Conservation (phyloP, 179 eudicot species). For the Sideroxylon spinosum region DNA sequence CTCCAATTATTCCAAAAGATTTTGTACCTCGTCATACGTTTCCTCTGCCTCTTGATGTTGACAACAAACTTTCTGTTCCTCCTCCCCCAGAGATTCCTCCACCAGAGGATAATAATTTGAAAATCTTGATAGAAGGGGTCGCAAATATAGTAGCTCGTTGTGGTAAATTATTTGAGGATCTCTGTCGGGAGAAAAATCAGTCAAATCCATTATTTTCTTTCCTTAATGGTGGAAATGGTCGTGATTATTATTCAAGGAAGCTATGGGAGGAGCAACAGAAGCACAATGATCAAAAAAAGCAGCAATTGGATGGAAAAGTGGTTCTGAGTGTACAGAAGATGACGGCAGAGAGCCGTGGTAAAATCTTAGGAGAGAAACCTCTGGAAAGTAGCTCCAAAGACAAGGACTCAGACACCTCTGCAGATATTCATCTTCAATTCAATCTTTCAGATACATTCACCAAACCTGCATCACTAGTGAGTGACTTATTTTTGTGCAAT, state of each 20-base stretch:
- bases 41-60: conserved; percentile 49
- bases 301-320: conserved; percentile 42
- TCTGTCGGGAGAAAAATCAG: conserved; percentile 78
- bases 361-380: conserved; percentile 80
- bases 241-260: conserved; percentile 76
- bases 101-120: conserved; percentile 70
- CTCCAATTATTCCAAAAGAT: conserved; percentile 71
- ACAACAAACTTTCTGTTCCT: conserved; percentile 26
- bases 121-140: conserved; percentile 80
- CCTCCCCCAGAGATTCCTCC: conserved; percentile 76
- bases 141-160: conserved; percentile 89
- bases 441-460: conserved; percentile 78
- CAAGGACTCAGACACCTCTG: conserved; percentile 31
- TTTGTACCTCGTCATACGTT: conserved; percentile 73
- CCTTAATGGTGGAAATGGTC: conserved; percentile 80
- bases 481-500: conserved; percentile 27
- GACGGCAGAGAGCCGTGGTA: conserved; percentile 91
- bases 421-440: conserved; percentile 42
- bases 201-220: conserved; percentile 76
- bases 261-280: conserved; percentile 95
- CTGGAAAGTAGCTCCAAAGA: conserved; percentile 59
- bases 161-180: conserved; percentile 90
- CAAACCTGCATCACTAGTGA: conserved; percentile 74
- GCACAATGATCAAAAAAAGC: conserved; percentile 41
- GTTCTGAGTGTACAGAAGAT: conserved; percentile 45